Evolutionary conservation across 1,284 basidiomycete genomes (phyloP).

Genomic region (Trichosporon asahii): DNA sequence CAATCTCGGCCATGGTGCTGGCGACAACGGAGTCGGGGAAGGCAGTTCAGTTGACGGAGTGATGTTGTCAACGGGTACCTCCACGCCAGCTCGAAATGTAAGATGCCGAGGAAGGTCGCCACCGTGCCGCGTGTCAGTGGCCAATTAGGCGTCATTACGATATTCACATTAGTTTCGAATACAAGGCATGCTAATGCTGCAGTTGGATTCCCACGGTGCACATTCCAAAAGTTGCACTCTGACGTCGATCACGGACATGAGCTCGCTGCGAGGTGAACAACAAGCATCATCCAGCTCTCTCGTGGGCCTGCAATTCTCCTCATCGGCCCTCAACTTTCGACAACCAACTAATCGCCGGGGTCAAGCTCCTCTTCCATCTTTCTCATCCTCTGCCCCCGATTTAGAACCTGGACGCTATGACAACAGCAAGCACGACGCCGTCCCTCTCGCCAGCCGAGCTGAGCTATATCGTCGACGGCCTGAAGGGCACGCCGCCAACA

Average conservation of each 20-base stretch:
- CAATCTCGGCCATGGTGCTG: conserved; percentile 41
- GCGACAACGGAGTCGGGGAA: background rate
- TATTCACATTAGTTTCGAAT: too few species aligned
- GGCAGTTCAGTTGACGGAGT: background rate
- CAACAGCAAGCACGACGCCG: conserved; percentile 16
- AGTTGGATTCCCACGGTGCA: conserved; percentile 9
- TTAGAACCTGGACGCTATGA: background rate
- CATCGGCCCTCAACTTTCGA: background rate
- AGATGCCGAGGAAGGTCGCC: background rate
- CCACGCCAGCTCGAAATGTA: background rate
- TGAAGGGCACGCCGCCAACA: conserved; percentile 41
- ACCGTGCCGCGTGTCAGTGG: background rate
- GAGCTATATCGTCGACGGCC: conserved; percentile 47
- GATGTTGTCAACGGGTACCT: background rate
- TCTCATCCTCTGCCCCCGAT: too few species aligned
- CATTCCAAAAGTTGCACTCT: conserved; percentile 6
- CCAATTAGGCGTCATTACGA: background rate
- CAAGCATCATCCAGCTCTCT: background rate
- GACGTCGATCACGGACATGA: background rate
- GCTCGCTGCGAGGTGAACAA: background rate
- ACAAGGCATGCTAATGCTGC: background rate
- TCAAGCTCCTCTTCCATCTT: too few species aligned
- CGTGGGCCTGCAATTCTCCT: background rate
- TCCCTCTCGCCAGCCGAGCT: conserved; percentile 47
- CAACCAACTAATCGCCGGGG: too few species aligned